phyloP scores from a whole-genome alignment of 192 early-diverging fungal species.

The Jimgerdemannia flammicorona region DNA sequence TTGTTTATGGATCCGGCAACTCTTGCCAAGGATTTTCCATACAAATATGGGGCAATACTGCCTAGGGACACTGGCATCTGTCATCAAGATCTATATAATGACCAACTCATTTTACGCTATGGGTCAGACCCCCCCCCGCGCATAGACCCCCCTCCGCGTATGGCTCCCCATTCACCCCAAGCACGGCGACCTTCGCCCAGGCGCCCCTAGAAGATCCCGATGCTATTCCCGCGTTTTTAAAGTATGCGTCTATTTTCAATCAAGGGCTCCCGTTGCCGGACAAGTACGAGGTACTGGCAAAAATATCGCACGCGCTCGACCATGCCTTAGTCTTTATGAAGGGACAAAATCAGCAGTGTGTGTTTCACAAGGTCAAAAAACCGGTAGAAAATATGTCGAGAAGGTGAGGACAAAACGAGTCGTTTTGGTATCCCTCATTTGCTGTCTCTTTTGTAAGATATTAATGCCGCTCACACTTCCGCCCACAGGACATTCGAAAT shows the following conservation, averaged over 20 bases:
- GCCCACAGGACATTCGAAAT: slow-evolving; percentile 3
- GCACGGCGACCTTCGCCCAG: neutral
- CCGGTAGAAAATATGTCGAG: slow-evolving; percentile 10
- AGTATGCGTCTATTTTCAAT: neutral
- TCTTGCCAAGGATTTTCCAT: neutral
- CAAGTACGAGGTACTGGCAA: slow-evolving; percentile 10
- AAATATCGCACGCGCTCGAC: slow-evolving; percentile 8
- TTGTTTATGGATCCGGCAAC: neutral
- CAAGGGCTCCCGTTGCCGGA: slow-evolving; percentile 6
- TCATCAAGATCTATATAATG: too few relatives aligned
- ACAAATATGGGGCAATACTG: neutral
- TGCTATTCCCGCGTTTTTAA: neutral
- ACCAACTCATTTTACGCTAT: too few relatives aligned
- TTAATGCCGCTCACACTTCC: neutral
- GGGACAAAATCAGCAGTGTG: slow-evolving; percentile 8
- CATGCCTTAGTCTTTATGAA: slow-evolving; percentile 11
- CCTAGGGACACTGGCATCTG: too few relatives aligned
- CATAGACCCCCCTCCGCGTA: neutral
- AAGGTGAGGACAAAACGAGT: neutral
- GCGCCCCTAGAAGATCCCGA: neutral
- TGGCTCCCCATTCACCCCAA: neutral
- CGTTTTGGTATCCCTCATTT: neutral
- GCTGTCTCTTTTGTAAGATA: neutral
- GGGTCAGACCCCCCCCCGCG: too few relatives aligned
- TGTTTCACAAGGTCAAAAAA: slow-evolving; percentile 10